Evolutionary conservation across 495 filamentous ascomycete species (phyloP).

Genomic region (Aspergillus leporis): DNA sequence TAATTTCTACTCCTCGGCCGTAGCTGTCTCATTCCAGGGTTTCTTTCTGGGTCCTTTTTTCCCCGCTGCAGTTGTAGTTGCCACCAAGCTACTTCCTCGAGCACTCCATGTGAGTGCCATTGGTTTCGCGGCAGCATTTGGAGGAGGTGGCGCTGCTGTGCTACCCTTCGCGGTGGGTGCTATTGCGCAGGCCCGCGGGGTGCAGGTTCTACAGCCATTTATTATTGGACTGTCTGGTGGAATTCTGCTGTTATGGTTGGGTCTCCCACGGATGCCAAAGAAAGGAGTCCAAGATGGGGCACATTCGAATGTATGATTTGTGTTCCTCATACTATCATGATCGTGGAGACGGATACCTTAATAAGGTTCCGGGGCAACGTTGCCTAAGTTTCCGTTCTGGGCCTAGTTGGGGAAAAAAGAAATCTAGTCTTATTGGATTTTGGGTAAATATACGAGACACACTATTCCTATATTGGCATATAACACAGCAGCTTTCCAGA

Average conservation of each 20-base stretch:
- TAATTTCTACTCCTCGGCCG: slow-evolving; percentile 69
- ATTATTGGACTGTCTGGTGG: slow-evolving; percentile 64
- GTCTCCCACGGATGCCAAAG: slow-evolving; percentile 30
- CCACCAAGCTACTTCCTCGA: slow-evolving; percentile 77
- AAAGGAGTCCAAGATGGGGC: background rate
- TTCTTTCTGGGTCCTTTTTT: slow-evolving; percentile 70
- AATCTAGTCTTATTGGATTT: background rate
- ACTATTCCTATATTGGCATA: background rate
- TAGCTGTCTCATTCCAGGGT: slow-evolving; percentile 67
- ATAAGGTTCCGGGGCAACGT: no score
- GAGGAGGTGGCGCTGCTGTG: slow-evolving; percentile 75
- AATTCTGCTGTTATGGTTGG: slow-evolving; percentile 58
- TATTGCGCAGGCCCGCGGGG: slow-evolving; percentile 78
- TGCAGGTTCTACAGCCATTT: slow-evolving; percentile 77
- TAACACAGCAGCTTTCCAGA: background rate
- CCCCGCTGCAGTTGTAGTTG: slow-evolving; percentile 74
- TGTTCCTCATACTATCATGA: no score
- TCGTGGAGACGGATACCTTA: no score
- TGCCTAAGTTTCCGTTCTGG: background rate
- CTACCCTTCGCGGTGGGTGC: slow-evolving; percentile 84
- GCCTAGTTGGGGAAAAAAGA: background rate
- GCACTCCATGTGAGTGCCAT: slow-evolving; percentile 80
- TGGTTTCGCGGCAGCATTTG: slow-evolving; percentile 81
- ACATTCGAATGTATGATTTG: background rate
- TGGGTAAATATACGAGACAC: background rate